Conservation (phyloP, 495 filamentous ascomycete genomes). For the Xylaria bambusicola region DNA sequence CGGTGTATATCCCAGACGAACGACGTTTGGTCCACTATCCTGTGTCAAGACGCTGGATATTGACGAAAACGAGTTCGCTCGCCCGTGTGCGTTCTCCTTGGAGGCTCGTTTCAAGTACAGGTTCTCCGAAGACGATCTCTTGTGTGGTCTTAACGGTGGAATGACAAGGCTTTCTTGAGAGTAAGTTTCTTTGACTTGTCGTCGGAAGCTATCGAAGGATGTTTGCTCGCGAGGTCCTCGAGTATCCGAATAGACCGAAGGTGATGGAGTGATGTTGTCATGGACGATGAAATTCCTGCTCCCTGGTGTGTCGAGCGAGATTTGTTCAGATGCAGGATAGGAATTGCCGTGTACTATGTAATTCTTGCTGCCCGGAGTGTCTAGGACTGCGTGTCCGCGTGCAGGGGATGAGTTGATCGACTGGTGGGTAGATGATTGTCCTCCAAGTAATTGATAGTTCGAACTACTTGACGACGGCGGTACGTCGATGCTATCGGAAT, state of each 20-base stretch:
- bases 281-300: slow-evolving; percentile 19
- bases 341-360: slow-evolving; percentile 21
- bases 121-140: slow-evolving; percentile 48
- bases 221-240: slow-evolving; percentile 26
- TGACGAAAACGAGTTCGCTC: slow-evolving; percentile 51
- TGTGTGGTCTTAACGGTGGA: slow-evolving; percentile 48
- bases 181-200: slow-evolving; percentile 42
- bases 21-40: slow-evolving; percentile 40
- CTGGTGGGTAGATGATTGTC: slow-evolving; percentile 40
- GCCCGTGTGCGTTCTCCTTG: slow-evolving; percentile 48
- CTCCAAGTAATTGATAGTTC: slow-evolving; percentile 46
- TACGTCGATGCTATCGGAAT: slow-evolving; percentile 40
- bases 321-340: slow-evolving; percentile 15
- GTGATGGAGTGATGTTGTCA: slow-evolving; percentile 42
- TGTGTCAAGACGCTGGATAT: slow-evolving; percentile 50
- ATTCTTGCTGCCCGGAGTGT: slow-evolving; percentile 18
- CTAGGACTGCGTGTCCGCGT: slow-evolving; percentile 7
- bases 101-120: slow-evolving; percentile 52
- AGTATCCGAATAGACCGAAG: slow-evolving; percentile 32
- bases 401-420: slow-evolving; percentile 27
- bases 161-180: slow-evolving; percentile 58
- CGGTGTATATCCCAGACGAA: slow-evolving; percentile 25
- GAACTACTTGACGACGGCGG: slow-evolving; percentile 39
- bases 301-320: slow-evolving; percentile 17
- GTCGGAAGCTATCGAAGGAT: slow-evolving; percentile 31